phyloP scores from a whole-genome alignment of 2,329 filamentous ascomycete species.

The Diaporthe citri region DNA sequence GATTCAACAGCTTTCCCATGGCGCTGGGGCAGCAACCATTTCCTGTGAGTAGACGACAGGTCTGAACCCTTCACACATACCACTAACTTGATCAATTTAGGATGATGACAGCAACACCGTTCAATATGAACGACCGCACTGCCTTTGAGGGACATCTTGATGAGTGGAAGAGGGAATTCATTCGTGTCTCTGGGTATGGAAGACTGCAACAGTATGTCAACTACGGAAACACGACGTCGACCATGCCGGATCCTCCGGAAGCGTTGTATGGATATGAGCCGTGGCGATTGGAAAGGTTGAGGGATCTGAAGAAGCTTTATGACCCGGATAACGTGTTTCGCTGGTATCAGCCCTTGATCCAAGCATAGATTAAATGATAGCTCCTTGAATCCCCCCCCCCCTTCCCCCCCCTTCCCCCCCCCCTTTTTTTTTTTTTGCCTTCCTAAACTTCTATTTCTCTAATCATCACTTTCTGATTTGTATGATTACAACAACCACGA shows the following conservation, averaged over 20 bases:
- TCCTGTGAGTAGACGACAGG: neutral
- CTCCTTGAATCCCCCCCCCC: too few relatives aligned
- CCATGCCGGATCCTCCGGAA: slow-evolving; percentile 4
- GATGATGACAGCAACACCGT: slow-evolving; percentile 23
- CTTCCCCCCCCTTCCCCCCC: too few relatives aligned
- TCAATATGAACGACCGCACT: neutral
- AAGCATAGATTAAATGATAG: neutral
- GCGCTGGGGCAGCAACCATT: slow-evolving; percentile 18
- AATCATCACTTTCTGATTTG: neutral
- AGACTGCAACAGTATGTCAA: slow-evolving; percentile 28
- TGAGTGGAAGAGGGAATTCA: slow-evolving; percentile 4
- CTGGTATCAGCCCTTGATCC: slow-evolving; percentile 20
- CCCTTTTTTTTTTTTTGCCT: rapidly evolving
- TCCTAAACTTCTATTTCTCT: neutral
- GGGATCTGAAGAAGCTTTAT: neutral
- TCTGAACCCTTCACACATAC: rapidly evolving
- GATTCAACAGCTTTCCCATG: slow-evolving; percentile 16
- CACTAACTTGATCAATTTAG: neutral
- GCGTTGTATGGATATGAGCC: slow-evolving; percentile 27
- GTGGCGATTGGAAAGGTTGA: slow-evolving; percentile 5
- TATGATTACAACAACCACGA: too few relatives aligned
- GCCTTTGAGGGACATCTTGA: neutral
- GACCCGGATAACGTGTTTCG: slow-evolving; percentile 17
- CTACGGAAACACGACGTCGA: slow-evolving; percentile 26
- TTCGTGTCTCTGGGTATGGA: neutral